Percentiles rank a stretch among this genome's conserved stretches.
Conservation (phyloP, 1,284 basidiomycete species). For the Ustilago tritici region DNA sequence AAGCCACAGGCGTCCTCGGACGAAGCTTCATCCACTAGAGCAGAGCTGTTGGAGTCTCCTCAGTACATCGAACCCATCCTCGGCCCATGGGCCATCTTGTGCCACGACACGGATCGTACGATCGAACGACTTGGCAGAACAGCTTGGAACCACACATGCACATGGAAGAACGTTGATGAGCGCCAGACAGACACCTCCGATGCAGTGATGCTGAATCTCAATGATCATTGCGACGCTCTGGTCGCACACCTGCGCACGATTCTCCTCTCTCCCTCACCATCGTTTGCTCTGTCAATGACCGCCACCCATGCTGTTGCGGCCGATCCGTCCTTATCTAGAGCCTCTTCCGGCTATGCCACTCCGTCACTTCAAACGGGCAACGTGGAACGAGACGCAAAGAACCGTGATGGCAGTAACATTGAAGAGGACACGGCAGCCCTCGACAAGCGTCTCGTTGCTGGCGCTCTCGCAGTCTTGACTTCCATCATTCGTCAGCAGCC, state of each 20-base stretch:
- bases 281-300: conserved; percentile 49
- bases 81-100: conserved; percentile 82
- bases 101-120: conserved; percentile 79
- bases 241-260: conserved; percentile 48
- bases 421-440: conserved; percentile 65
- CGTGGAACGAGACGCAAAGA: conserved; percentile 64
- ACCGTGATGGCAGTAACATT: conserved; percentile 65
- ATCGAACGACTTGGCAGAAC: conserved; percentile 74
- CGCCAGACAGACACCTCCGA: neutral
- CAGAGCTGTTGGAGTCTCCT: conserved; percentile 76
- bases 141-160: conserved; percentile 72
- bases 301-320: conserved; percentile 44
- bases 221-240: conserved; percentile 32
- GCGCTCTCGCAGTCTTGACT: conserved; percentile 56
- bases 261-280: conserved; percentile 52
- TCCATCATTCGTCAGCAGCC: conserved; percentile 38
- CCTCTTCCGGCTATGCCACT: conserved; percentile 38
- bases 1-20: conserved; percentile 52
- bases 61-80: conserved; percentile 78
- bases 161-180: conserved; percentile 11
- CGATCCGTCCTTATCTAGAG: conserved; percentile 29
- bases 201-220: conserved; percentile 19
- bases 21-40: conserved; percentile 70
- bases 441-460: conserved; percentile 63
- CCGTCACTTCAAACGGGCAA: conserved; percentile 23